phyloP scores from a whole-genome alignment of 331 rosid genomes.

The Malus hybrid region DNA sequence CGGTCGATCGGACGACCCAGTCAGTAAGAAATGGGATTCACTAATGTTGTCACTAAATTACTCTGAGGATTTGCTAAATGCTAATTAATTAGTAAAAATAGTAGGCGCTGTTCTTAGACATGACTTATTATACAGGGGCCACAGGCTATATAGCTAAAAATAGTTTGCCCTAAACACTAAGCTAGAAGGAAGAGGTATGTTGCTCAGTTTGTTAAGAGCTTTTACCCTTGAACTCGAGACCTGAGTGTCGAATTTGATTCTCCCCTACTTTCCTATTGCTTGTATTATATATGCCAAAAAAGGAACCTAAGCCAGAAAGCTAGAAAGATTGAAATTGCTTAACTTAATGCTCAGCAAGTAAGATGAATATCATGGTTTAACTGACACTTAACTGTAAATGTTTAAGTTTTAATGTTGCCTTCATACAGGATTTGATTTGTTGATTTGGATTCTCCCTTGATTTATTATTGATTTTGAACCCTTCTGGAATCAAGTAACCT shows the following conservation, averaged over 20 bases:
- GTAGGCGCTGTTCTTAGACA: background rate
- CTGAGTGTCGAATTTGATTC: too few relatives aligned
- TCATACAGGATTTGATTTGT: background rate
- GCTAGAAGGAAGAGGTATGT: background rate
- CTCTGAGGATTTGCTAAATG: background rate
- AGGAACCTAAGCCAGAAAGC: too few relatives aligned
- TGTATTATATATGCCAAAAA: too few relatives aligned
- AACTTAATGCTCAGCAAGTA: too few relatives aligned
- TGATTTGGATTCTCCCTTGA: background rate
- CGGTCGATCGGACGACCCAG: slow-evolving; percentile 22
- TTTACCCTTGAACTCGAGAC: background rate
- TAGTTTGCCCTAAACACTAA: background rate
- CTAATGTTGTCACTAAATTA: background rate
- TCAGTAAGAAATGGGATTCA: background rate
- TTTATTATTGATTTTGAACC: background rate
- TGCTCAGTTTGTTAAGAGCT: background rate
- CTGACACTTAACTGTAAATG: too few relatives aligned
- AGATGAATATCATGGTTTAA: too few relatives aligned
- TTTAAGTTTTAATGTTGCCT: too few relatives aligned
- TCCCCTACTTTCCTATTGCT: too few relatives aligned
- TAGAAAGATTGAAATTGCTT: too few relatives aligned
- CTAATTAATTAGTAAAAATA: background rate
- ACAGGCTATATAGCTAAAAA: background rate
- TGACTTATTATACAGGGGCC: background rate
- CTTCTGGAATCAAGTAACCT: background rate